Evolutionary conservation across 306 rosid species (phyloP).

Genomic region (Dryas octopetala): DNA sequence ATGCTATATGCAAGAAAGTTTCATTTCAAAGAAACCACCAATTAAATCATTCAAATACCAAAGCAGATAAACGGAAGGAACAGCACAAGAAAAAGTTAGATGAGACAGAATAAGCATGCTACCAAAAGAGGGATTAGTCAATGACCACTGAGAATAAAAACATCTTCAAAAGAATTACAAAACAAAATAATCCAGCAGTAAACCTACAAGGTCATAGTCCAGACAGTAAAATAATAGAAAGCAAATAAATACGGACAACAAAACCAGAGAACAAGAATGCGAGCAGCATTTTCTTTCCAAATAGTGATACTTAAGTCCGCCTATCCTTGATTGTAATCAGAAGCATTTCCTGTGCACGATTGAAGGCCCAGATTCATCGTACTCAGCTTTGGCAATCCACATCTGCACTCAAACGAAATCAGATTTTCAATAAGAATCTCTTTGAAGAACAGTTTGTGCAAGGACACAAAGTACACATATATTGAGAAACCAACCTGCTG

Average conservation of each 20-base stretch:
- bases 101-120: constrained; percentile 5
- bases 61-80: background rate
- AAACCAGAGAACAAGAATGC: constrained; percentile 11
- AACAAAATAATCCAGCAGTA: constrained; percentile 10
- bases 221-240: constrained; percentile 21
- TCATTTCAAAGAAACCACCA: background rate
- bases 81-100: background rate
- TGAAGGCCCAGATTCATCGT: constrained; percentile 42
- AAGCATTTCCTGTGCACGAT: constrained; percentile 44
- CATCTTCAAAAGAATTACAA: constrained; percentile 9
- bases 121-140: constrained; percentile 3
- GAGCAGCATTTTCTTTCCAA: constrained; percentile 25
- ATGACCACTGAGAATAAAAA: constrained; percentile 12
- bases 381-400: constrained; percentile 45
- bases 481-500: constrained; percentile 30
- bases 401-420: constrained; percentile 27
- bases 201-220: constrained; percentile 17
- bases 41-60: background rate
- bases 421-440: background rate
- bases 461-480: background rate
- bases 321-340: constrained; percentile 21
- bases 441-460: background rate
- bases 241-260: constrained; percentile 11
- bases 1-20: background rate
- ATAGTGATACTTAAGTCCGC: constrained; percentile 4